Evolutionary conservation across 2,329 filamentous ascomycete genomes (phyloP).

Genomic region (Lachnellula suecica): DNA sequence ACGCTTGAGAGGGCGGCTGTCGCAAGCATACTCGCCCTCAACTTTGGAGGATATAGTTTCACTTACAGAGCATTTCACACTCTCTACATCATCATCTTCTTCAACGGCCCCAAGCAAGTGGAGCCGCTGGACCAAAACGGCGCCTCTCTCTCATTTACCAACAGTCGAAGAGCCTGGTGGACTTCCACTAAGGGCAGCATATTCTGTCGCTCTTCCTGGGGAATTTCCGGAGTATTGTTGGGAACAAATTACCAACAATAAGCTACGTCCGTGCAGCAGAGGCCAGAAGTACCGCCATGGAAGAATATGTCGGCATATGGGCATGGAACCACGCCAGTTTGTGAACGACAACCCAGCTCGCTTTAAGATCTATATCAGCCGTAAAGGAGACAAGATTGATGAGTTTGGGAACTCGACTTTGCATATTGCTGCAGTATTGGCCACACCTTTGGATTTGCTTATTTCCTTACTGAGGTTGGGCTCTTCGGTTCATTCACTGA

Average conservation of each 20-base stretch:
- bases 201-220: constrained; percentile 10
- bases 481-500: constrained; percentile 21
- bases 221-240: constrained; percentile 18
- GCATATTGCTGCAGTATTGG: constrained; percentile 14
- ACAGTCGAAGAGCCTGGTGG: background rate
- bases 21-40: no score
- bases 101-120: no score
- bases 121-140: no score
- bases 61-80: no score
- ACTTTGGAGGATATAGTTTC: no score
- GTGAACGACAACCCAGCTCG: no score
- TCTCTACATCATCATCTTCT: no score
- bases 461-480: constrained; percentile 6
- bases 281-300: background rate
- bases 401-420: constrained; percentile 18
- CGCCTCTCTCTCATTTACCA: background rate
- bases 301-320: no score
- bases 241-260: constrained; percentile 13
- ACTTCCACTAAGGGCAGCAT: background rate
- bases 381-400: constrained; percentile 8
- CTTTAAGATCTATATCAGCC: constrained; percentile 1
- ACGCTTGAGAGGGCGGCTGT: no score
- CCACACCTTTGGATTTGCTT: constrained; percentile 3
- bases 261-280: constrained; percentile 6
- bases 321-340: no score